Conservation (phyloP, 208 protist species). For the Acanthamoeba lenticulata region DNA sequence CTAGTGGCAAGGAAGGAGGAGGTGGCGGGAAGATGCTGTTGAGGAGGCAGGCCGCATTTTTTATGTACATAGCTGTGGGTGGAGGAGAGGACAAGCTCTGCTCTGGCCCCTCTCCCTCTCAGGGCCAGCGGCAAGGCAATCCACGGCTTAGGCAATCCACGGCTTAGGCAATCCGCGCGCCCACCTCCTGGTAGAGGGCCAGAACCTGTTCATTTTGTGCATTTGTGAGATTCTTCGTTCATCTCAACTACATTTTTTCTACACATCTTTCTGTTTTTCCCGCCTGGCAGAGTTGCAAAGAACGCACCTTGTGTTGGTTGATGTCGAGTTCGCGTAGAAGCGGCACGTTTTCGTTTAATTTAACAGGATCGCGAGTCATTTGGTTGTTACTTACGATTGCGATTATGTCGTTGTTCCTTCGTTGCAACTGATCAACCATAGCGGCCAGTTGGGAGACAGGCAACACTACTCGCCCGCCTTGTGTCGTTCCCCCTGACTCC, state of each 20-base stretch:
- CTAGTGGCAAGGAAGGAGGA: background rate
- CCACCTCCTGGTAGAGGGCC: background rate
- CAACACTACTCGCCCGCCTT: background rate
- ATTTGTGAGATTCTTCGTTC: too few species aligned
- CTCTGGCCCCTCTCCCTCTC: too few species aligned
- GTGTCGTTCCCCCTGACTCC: background rate
- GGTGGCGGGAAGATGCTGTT: background rate
- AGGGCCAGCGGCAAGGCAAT: background rate
- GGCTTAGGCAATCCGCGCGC: background rate
- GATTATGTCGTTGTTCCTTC: background rate
- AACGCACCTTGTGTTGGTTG: background rate
- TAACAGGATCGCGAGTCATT: background rate
- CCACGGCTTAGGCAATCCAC: background rate
- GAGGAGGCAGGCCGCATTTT: too few species aligned
- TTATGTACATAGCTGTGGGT: too few species aligned
- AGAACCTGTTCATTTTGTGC: background rate
- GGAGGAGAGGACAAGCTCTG: too few species aligned
- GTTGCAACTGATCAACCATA: constrained; percentile 1
- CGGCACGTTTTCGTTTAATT: constrained; percentile 2
- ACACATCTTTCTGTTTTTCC: too few species aligned
- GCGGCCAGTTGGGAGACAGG: background rate
- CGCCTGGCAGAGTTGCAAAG: too few species aligned
- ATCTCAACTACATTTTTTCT: too few species aligned
- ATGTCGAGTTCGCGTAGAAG: background rate
- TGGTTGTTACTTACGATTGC: background rate